Conservation (phyloP, 441 rosid species). For the Pelargonium myrrhifolium region DNA sequence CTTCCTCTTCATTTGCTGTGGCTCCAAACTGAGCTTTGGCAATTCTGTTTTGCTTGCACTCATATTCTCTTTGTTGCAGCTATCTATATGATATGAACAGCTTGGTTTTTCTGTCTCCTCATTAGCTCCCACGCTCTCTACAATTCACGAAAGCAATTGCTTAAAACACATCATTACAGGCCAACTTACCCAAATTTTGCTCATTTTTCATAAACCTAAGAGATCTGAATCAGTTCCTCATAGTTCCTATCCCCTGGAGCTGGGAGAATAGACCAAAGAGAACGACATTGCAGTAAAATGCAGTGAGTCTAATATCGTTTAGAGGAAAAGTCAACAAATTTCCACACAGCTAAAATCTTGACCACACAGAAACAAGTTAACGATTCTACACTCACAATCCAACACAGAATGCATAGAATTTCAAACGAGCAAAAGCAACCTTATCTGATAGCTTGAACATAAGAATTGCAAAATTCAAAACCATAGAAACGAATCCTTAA, state of each 20-base stretch:
- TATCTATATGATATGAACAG: conserved; percentile 22
- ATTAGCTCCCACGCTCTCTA: conserved; percentile 25
- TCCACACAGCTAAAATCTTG: not conserved
- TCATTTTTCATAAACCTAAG: not conserved
- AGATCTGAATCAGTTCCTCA: no score
- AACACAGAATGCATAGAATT: not conserved
- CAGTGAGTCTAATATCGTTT: not conserved
- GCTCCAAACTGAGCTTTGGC: conserved; percentile 52
- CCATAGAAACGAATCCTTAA: conserved; percentile 1
- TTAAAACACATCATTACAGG: not conserved
- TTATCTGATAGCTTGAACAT: not conserved
- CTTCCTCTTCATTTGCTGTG: conserved; percentile 84
- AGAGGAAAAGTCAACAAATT: not conserved
- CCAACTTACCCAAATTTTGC: not conserved
- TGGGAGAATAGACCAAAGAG: not conserved
- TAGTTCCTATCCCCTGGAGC: not conserved
- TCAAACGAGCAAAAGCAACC: not conserved
- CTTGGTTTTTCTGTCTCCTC: conserved; percentile 22
- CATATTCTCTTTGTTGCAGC: conserved; percentile 38
- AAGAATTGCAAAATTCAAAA: not conserved
- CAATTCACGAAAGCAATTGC: conserved; percentile 9
- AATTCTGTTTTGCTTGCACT: conserved; percentile 37
- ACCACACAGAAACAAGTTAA: not conserved
- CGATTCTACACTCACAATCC: not conserved
- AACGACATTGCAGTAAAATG: conserved; percentile 1